Evolutionary conservation across 2,329 filamentous ascomycete species (phyloP), one percentile per base, ranked within the genome.

Genomic region (Diaporthe humulicola): DNA sequence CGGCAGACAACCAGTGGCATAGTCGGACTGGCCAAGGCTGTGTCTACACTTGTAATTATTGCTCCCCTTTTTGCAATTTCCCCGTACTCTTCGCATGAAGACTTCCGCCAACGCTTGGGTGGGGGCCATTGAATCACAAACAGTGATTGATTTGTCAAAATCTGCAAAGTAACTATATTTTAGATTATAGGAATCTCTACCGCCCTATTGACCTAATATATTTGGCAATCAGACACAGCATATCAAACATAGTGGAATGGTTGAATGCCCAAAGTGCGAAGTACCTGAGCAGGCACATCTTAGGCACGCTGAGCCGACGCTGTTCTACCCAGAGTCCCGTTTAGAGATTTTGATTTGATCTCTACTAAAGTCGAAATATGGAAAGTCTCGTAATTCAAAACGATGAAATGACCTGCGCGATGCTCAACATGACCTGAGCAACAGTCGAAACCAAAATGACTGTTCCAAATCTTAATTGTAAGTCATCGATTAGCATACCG

Each of bases 341-440:
- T n/a, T 1, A 9, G 8, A 22, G 12, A 10, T 1, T 14, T 0
- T 33, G 3, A 5, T 2, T 19, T 8, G 25, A 2, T 25, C 25
- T 12, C 36, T 25, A 12, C 4, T n/a, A n/a, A 9, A 28, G 3
- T 28, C 7, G 10, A 14, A 15, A 50, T 6, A 48, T 2, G 8
- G 28, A 0, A n/a, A 45, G 0, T 19, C 4, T 9, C 15, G 19
- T 6, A 0, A 2, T 3, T 52, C 45, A 50, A 4, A 52, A 67
- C 3, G 45, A 38, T 17, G 19, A 12, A 9, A 67, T 3, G 1
- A 52, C 42, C 14, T 67, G 61, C 4, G 45, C 61, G 7, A 52
- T 50, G 45, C 61, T 52, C 6, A 50, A 14, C 0, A 52, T 10
- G 2, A 52, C 61, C 22, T 50, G 61, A 3, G 28, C 42, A 17